Evolutionary conservation across 495 filamentous ascomycete species (phyloP).

Genomic region (Podospora conica): DNA sequence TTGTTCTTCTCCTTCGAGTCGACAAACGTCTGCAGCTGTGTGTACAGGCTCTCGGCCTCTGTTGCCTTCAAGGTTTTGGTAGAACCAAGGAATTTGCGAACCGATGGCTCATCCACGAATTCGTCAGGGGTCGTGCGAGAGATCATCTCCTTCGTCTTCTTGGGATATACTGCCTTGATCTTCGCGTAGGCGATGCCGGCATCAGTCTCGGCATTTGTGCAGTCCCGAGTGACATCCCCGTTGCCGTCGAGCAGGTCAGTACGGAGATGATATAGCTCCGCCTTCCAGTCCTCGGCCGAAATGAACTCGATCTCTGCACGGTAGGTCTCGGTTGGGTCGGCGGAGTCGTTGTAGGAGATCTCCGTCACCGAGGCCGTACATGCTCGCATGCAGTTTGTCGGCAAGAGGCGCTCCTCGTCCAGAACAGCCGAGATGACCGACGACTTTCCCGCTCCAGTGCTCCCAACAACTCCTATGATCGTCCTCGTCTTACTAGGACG

Average conservation of each 20-base stretch:
- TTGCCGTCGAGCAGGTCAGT: conserved; percentile 47
- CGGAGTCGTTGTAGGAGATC: conserved; percentile 53
- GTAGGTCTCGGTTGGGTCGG: conserved; percentile 44
- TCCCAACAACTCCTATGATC: conserved; percentile 54
- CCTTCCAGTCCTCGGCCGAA: conserved; percentile 48
- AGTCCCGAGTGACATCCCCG: conserved; percentile 40
- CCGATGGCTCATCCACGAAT: conserved; percentile 37
- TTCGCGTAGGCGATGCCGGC: conserved; percentile 59
- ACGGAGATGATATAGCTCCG: conserved; percentile 47
- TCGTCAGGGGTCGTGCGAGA: conserved; percentile 30
- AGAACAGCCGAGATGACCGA: conserved; percentile 55
- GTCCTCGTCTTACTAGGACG: conserved; percentile 28
- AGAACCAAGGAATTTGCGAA: conserved; percentile 45
- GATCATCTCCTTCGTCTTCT: conserved; percentile 49
- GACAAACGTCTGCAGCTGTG: conserved; percentile 26
- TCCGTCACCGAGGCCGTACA: conserved; percentile 64
- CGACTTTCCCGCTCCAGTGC: conserved; percentile 54
- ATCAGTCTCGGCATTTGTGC: conserved; percentile 41
- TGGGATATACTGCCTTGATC: conserved; percentile 60
- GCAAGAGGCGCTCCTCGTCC: conserved; percentile 44
- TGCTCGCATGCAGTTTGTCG: conserved; percentile 43
- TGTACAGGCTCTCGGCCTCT: conserved; percentile 26
- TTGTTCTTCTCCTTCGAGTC: conserved; percentile 31
- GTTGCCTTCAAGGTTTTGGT: conserved; percentile 37
- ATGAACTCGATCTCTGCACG: conserved; percentile 63